A percentile compares a stretch with the other conserved stretches of the same genome.
These are phyloP conservation scores for Aspergillus sp. DNA, from an alignment of 2,329 filamentous ascomycete species.

Conservation along the genomic window DNA sequence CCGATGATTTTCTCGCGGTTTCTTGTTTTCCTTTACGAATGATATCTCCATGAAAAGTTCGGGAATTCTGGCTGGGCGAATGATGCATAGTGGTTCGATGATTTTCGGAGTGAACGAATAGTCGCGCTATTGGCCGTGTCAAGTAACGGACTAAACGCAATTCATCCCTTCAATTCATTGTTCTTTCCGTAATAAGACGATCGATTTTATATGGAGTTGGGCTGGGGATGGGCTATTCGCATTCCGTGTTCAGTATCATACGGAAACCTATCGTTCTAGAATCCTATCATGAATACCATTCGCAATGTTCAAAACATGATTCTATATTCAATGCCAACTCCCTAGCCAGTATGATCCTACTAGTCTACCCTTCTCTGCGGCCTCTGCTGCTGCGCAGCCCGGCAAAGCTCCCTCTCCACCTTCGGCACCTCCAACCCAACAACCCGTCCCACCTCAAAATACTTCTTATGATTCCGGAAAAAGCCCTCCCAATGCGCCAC, in stretches of 20 bases:
- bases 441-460: constrained; percentile 71
- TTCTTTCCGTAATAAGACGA: no score
- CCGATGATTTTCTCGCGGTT: constrained; percentile 28
- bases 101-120: constrained; percentile 22
- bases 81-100: constrained; percentile 28
- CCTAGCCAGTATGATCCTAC: background rate
- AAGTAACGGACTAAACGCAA: constrained; percentile 24
- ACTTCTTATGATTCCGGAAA: constrained; percentile 73
- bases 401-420: constrained; percentile 61
- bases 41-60: constrained; percentile 30
- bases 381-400: constrained; percentile 59
- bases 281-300: no score
- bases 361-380: constrained; percentile 42
- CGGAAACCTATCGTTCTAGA: no score
- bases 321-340: no score
- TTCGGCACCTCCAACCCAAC: constrained; percentile 40
- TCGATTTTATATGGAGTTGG: no score
- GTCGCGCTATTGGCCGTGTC: constrained; percentile 24
- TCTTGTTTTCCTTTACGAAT: constrained; percentile 32
- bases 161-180: constrained; percentile 1
- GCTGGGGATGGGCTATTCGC: background rate
- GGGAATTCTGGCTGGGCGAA: constrained; percentile 31
- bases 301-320: no score
- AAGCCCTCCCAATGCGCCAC: constrained; percentile 78
- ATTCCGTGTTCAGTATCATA: background rate